Percentiles rank a stretch among this genome's conserved stretches.
Evolutionary conservation across 371 early-diverging fungal genomes (phyloP).

Genomic region (Lichtheimia ornata): DNA sequence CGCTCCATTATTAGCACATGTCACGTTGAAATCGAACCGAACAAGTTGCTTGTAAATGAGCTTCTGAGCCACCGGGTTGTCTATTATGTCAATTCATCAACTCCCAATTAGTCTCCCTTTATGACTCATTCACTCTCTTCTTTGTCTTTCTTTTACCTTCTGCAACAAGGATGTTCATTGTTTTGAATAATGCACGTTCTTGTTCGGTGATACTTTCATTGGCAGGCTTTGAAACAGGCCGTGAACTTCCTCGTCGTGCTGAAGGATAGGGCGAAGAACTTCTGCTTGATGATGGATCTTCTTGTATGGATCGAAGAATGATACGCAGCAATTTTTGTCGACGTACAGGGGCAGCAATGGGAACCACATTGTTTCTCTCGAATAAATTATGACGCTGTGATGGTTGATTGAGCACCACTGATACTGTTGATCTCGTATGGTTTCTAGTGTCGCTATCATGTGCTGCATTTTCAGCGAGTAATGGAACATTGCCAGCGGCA

Average conservation of each 20-base stretch:
- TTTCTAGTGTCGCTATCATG: background rate
- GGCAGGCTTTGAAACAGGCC: background rate
- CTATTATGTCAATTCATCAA: slow-evolving; percentile 16
- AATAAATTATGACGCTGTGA: slow-evolving; percentile 9
- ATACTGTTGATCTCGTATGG: too few species aligned
- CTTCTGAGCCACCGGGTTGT: slow-evolving; percentile 52
- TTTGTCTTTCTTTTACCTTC: slow-evolving; percentile 33
- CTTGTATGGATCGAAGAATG: slow-evolving; percentile 1
- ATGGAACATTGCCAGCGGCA: too few species aligned
- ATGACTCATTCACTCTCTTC: background rate
- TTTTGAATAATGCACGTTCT: slow-evolving; percentile 32
- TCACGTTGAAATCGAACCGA: slow-evolving; percentile 41
- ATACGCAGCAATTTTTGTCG: slow-evolving; percentile 44
- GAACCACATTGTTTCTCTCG: slow-evolving; percentile 25
- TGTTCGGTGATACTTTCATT: slow-evolving; percentile 24
- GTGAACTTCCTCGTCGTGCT: background rate
- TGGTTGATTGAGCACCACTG: too few species aligned
- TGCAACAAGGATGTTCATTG: slow-evolving; percentile 41
- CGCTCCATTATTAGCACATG: slow-evolving; percentile 47
- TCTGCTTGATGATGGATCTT: background rate
- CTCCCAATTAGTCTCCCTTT: background rate
- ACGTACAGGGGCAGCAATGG: slow-evolving; percentile 55
- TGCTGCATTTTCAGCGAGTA: background rate
- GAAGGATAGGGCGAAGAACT: background rate
- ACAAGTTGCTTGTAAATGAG: slow-evolving; percentile 39